Base-by-base conservation (phyloP, 2,329 filamentous ascomycete genomes). In the Cladosporium sphaerospermum region DNA sequence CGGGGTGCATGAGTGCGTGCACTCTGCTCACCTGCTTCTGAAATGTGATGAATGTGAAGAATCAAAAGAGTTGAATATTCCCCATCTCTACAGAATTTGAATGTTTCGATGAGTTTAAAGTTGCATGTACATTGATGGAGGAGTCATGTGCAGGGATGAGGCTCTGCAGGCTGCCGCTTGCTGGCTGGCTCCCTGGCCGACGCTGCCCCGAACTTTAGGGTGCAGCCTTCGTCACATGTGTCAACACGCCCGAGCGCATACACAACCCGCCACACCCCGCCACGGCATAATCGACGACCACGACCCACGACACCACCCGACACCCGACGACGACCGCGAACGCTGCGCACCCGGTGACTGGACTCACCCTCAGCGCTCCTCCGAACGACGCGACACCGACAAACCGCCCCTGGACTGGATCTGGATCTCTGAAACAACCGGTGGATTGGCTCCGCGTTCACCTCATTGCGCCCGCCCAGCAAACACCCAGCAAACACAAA, bases 331-430 rank as follows among this genome's bases (percentile, higher is more conserved):
- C 42, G 14, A 44, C 34, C 10, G 34, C 34, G 34, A 36, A 5
- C 34, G 10, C n/a, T 36, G 10, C 10, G n/a, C 34, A 36, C 10
- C n/a, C 34, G 34, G n/a, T n/a, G 4, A 36, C 34, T n/a, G 34
- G 10, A n/a, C 34, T 11, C 34, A 11, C 34, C n/a, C 10, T 5
- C 34, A 11, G 34, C 23, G n/a, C 44, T 6, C 16, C 34, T 36
- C 19, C 34, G 34, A 41, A 19, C n/a, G 8, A 41, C 44, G 13
- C 44, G 36, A 53, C 51, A 9, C 28, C 51, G 36, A 48, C 36
- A 8, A 10, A 37, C 42, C 18, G 32, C 28, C 36, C 33, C 18
- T 28, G 44, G 32, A 46, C 34, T 45, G 31, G 33, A 41, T 33
- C 37, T n/a, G 23, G 23, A 28, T 28, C 23, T 36, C 34, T 36